Percentiles rank a stretch among this genome's conserved stretches.
These are phyloP conservation scores for Aspergillus pseudotamarii DNA, from an alignment of 2,329 filamentous ascomycete species.

Conservation along the genomic window DNA sequence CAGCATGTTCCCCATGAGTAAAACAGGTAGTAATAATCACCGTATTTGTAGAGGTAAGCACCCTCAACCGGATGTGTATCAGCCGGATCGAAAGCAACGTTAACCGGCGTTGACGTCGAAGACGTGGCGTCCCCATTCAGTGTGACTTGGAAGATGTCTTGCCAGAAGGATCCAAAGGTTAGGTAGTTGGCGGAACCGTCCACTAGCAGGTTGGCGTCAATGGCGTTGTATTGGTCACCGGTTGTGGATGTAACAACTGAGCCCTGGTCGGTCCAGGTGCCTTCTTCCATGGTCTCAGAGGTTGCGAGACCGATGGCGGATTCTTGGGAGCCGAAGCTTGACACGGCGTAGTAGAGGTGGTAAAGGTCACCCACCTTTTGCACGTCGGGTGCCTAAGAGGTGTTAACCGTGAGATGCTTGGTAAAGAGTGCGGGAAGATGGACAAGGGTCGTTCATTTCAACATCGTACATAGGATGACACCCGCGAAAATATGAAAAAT, in stretches of 20 bases:
- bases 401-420: not conserved
- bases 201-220: slow-evolving; percentile 60
- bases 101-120: slow-evolving; percentile 40
- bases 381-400: slow-evolving; percentile 64
- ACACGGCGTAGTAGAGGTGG: slow-evolving; percentile 69
- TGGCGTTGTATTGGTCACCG: slow-evolving; percentile 58
- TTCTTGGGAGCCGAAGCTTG: slow-evolving; percentile 61
- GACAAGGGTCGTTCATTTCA: not conserved
- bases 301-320: slow-evolving; percentile 65
- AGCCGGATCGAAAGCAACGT: slow-evolving; percentile 58
- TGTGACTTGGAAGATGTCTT: slow-evolving; percentile 62
- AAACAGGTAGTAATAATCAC: slow-evolving; percentile 66
- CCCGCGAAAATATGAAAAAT: too few species aligned
- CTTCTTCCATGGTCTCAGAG: slow-evolving; percentile 44
- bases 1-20: slow-evolving; percentile 66
- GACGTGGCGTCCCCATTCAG: slow-evolving; percentile 45
- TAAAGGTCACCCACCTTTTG: slow-evolving; percentile 60
- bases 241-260: slow-evolving; percentile 38
- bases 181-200: slow-evolving; percentile 50
- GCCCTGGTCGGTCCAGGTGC: slow-evolving; percentile 39
- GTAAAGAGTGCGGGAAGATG: not conserved
- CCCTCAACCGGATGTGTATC: slow-evolving; percentile 60
- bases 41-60: slow-evolving; percentile 58
- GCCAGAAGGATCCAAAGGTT: slow-evolving; percentile 72
- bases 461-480: too few species aligned